These are phyloP conservation scores for Candida sp. DNA, from an alignment of 1,139 yeast species.

Conservation along the genomic window DNA sequence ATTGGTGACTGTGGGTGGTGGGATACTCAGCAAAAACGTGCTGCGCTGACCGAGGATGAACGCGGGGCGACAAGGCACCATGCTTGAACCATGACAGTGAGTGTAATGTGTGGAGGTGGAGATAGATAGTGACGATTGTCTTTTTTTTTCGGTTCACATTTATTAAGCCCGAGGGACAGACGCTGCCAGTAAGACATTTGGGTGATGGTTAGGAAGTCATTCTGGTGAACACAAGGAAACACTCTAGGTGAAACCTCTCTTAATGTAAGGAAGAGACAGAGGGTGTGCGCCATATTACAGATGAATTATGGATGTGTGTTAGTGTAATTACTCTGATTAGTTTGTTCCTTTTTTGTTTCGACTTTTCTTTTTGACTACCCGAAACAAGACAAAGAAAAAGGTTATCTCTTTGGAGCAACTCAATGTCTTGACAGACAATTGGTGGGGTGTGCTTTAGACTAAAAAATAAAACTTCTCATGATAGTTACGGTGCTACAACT, in stretches of 20 bases:
- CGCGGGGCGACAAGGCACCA: neutral
- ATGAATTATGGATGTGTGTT: neutral
- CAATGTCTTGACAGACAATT: conserved; percentile 1
- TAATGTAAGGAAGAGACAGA: neutral
- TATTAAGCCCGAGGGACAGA: too few species aligned
- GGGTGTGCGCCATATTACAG: too few species aligned
- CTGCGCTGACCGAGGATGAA: too few species aligned
- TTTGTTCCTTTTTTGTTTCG: neutral
- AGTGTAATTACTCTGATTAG: neutral
- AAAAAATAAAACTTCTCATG: neutral
- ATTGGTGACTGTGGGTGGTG: too few species aligned
- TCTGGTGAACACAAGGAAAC: neutral
- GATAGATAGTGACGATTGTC: too few species aligned
- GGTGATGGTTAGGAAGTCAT: neutral
- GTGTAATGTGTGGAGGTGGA: neutral
- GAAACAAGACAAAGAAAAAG: neutral
- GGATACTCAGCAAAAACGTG: too few species aligned
- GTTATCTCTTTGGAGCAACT: neutral
- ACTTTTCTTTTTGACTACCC: neutral
- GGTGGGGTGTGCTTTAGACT: neutral
- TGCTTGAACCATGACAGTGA: neutral
- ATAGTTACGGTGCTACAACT: too few species aligned
- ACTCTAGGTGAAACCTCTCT: neutral
- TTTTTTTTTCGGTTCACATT: neutral
- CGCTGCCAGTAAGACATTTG: too few species aligned